A percentile compares a stretch with the other conserved stretches of the same genome.
Conservation (phyloP, 768 basidiomycete species). For the Tulasnella sp. region DNA sequence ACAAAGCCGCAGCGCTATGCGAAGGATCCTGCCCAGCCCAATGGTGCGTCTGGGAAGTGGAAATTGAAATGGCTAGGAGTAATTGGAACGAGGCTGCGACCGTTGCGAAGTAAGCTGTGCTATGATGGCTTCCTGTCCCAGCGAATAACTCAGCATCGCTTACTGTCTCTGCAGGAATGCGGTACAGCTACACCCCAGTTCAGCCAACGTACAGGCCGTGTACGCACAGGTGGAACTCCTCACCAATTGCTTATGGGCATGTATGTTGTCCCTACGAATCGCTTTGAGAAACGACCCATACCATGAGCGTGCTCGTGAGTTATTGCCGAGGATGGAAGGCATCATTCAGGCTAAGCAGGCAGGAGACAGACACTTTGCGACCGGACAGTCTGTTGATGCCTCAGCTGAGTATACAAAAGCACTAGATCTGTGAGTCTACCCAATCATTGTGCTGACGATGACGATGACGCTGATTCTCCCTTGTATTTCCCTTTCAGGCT, state of each 20-base stretch:
- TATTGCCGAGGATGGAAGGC: slow-evolving; percentile 71
- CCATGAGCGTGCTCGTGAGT: slow-evolving; percentile 52
- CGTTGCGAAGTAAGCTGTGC: not conserved
- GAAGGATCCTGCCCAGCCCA: slow-evolving; percentile 69
- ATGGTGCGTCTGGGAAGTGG: slow-evolving; percentile 72
- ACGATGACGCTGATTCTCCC: too few species aligned
- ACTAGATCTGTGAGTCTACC: slow-evolving; percentile 29
- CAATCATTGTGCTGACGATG: too few species aligned
- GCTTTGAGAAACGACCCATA: slow-evolving; percentile 74
- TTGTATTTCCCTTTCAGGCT: too few species aligned
- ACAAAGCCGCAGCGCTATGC: slow-evolving; percentile 47
- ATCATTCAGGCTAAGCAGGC: slow-evolving; percentile 78
- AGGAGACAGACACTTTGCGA: slow-evolving; percentile 68
- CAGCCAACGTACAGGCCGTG: slow-evolving; percentile 67
- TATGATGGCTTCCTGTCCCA: not conserved
- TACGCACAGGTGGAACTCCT: slow-evolving; percentile 74
- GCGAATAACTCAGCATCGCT: not conserved
- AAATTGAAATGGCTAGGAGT: slow-evolving; percentile 61
- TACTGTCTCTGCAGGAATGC: slow-evolving; percentile 47
- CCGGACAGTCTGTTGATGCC: slow-evolving; percentile 47
- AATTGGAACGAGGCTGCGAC: slow-evolving; percentile 55
- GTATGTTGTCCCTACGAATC: slow-evolving; percentile 56
- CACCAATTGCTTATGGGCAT: slow-evolving; percentile 42
- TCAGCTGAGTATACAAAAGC: slow-evolving; percentile 59
- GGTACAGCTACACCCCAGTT: slow-evolving; percentile 55